Base-by-base conservation (phyloP, 768 basidiomycete species). In the Termitomyces sp. region DNA sequence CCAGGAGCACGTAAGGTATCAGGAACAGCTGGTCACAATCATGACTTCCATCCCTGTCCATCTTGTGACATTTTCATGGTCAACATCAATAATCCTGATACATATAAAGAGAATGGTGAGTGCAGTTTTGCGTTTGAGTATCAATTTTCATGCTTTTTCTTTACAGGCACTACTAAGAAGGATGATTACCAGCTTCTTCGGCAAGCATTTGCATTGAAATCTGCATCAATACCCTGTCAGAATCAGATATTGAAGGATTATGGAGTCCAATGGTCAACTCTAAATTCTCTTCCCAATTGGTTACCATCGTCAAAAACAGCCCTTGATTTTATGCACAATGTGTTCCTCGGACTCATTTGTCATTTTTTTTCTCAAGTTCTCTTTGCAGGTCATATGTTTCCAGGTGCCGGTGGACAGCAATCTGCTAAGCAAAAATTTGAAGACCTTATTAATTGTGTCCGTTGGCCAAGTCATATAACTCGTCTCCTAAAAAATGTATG, bases 401-500 rank as follows among this genome's bases (percentile, higher is more conserved):
- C 41, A 53, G 60, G 66, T 13, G 39, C 41, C n/a, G 70, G 68
- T 12, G 68, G 68, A 2, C 9, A 13, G 5, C 55, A 66, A 29
- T 70, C 65, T 0, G 49, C 54, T 4, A 68, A 65, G 34, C 42
- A 60, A 54, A 49, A 46, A 0, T 69, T 72, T 42, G 65, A 72
- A 52, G 44, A 58, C 10, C 31, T 63, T 4, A 62, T 72, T 47
- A 70, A 72, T 37, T 12, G 12, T 12, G 57, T 71, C 48, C 26
- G 34, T 20, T 73, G 70, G 72, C 72, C 69, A 9, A 65, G 64
- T 33, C 66, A 69, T 50, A 66, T 73, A 31, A 68, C 64, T 6
- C 51, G 68, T 1, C 59, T 73, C 0, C 72, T 70, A 8, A 70
- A 71, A 37, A 73, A 73, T 62, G 69, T 72, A 51, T 31, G 69